Conservation (phyloP, 176 grass and related monocot genomes). For the Areca catechu region DNA sequence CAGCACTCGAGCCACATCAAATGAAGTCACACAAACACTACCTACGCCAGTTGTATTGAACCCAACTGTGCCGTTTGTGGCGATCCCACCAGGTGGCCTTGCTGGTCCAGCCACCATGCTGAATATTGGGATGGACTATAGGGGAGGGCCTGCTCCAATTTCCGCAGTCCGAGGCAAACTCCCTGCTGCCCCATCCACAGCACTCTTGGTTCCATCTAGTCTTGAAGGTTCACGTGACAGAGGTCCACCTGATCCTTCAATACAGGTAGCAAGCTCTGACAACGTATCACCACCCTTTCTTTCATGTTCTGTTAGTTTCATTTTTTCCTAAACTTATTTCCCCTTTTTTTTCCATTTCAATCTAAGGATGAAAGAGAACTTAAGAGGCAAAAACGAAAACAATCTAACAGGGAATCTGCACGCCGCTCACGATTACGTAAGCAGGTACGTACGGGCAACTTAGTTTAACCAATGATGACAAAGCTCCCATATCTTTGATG, state of each 20-base stretch:
- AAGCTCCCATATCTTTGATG: constrained; percentile 5
- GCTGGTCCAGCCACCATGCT: constrained; percentile 37
- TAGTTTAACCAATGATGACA: background rate
- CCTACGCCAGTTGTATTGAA: constrained; percentile 47
- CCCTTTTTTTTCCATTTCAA: background rate
- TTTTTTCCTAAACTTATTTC: constrained; percentile 3
- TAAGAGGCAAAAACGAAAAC: constrained; percentile 49
- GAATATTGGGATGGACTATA: constrained; percentile 43
- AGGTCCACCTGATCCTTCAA: constrained; percentile 33
- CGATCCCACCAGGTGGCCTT: constrained; percentile 31
- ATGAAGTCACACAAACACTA: constrained; percentile 30
- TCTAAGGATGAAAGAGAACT: constrained; percentile 44
- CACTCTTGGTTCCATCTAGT: constrained; percentile 15
- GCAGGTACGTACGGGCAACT: constrained; percentile 26
- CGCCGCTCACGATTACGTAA: constrained; percentile 53
- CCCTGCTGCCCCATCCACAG: constrained; percentile 27
- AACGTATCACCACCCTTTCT: background rate
- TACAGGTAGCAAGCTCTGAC: constrained; percentile 30
- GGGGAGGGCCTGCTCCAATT: constrained; percentile 32
- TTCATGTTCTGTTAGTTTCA: background rate
- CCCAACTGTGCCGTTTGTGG: constrained; percentile 56
- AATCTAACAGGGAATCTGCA: constrained; percentile 65
- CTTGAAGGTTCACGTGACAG: constrained; percentile 34
- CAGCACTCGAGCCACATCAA: constrained; percentile 15
- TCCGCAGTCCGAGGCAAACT: constrained; percentile 40